Evolutionary conservation across 176 grass and related monocot species (phyloP).

Genomic region (Musa schizocarpa): DNA sequence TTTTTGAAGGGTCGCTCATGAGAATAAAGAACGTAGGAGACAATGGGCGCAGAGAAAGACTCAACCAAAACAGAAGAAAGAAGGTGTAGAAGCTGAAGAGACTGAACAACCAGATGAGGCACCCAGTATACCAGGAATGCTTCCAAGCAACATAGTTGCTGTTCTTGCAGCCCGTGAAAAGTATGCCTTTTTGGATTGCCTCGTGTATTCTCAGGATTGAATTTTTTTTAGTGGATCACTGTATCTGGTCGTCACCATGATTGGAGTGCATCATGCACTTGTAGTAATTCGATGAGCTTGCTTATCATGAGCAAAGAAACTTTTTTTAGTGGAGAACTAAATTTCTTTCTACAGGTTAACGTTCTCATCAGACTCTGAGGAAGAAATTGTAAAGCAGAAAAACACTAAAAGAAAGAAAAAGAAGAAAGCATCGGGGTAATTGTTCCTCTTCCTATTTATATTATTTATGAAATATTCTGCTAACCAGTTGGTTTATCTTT

Average conservation of each 20-base stretch:
- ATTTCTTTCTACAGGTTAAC: slow-evolving; percentile 49
- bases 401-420: slow-evolving; percentile 44
- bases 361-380: slow-evolving; percentile 77
- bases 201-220: neutral
- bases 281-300: too few relatives aligned
- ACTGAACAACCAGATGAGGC: slow-evolving; percentile 15
- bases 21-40: slow-evolving; percentile 18
- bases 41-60: slow-evolving; percentile 14
- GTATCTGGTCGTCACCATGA: too few relatives aligned
- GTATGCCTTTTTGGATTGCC: slow-evolving; percentile 32
- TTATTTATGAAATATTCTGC: neutral
- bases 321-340: neutral
- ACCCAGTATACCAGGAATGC: slow-evolving; percentile 47
- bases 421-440: slow-evolving; percentile 45
- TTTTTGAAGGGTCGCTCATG: slow-evolving; percentile 9
- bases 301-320: neutral
- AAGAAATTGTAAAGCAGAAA: slow-evolving; percentile 55
- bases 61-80: slow-evolving; percentile 13
- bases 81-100: neutral
- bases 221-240: too few relatives aligned
- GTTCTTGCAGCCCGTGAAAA: slow-evolving; percentile 92
- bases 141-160: slow-evolving; percentile 62
- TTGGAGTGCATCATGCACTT: too few relatives aligned
- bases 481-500: slow-evolving; percentile 23
- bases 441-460: slow-evolving; percentile 7